Conservation (phyloP, 441 rosid species). For the Gossypium davidsonii region DNA sequence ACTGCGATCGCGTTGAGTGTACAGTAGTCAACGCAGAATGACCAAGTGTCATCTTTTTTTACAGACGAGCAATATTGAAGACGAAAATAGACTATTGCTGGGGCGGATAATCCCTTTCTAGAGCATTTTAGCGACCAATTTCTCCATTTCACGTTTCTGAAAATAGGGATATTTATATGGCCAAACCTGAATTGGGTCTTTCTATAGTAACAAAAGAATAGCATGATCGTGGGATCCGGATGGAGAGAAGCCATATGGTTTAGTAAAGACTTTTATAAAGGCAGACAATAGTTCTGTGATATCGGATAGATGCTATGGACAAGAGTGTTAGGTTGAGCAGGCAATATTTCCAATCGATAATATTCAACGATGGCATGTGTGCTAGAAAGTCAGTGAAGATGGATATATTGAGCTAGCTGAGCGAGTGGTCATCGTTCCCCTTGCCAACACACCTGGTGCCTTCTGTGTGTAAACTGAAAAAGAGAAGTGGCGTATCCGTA, state of each 20-base stretch:
- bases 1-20: neutral
- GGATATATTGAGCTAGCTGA: neutral
- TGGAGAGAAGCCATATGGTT: neutral
- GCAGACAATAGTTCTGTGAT: too few species aligned
- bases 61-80: too few species aligned
- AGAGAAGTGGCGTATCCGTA: neutral
- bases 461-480: neutral
- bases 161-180: neutral
- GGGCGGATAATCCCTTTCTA: neutral
- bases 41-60: too few species aligned
- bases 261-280: neutral
- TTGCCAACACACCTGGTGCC: neutral
- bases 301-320: too few species aligned
- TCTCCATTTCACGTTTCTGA: neutral
- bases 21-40: too few species aligned
- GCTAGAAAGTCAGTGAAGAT: neutral
- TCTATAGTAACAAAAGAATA: neutral
- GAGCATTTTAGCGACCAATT: neutral
- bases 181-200: neutral
- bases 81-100: neutral
- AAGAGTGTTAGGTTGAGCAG: too few species aligned
- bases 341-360: neutral
- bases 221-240: neutral
- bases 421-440: neutral
- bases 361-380: neutral